Evolutionary conservation across 2,329 filamentous ascomycete genomes (phyloP), one percentile per base, ranked within the genome.

Genomic region (Ophiostoma himal-ulmi): DNA sequence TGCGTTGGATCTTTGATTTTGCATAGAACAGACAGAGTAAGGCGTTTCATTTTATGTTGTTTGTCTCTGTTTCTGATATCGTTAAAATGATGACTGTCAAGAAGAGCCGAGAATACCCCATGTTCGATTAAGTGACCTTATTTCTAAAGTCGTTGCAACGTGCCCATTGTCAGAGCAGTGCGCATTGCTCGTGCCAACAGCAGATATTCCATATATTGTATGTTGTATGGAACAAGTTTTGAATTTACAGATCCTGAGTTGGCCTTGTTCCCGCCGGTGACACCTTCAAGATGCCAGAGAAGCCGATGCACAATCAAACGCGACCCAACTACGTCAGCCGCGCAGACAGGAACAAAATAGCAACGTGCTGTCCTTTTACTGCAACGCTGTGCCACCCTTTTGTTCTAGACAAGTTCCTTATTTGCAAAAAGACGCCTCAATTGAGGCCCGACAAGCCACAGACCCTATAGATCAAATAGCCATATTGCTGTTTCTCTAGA

Each of bases 21-120:
- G 37, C 60, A 39, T 54, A 64, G 67, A 68, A 60, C 62, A 60
- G 54, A 44, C 34, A 70, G 41, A 41, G 69, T 67, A 65, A 1
- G 44, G 62, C 26, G 48, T 48, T 52, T 30, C 22, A 10, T 44
- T 30, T 30, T 30, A 26, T 64, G 54, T 64, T 64, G 5, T 64
- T 7, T n/a, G 10, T 65, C 22, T 48, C 44, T 20, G 26, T 57
- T 26, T 30, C 8, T 48, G 52, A 30, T 48, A 48, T 48, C 17
- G 44, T 48, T 48, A 48, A 30, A 30, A 5, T n/a, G 44, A n/a
- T n/a, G 11, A 57, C 8, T 54, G 26, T 22, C 13, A 17, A 44
- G 7, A 54, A 22, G 7, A 7, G 3, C 6, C n/a, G 14, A 48
- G 0, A 5, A 48, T 22, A 8, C 1, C 7, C 7, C 6, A 54